Percentiles rank a stretch among this genome's conserved stretches.
These are phyloP conservation scores for Pelargonium nanum DNA, from an alignment of 345 rosid species.

Conservation along the genomic window DNA sequence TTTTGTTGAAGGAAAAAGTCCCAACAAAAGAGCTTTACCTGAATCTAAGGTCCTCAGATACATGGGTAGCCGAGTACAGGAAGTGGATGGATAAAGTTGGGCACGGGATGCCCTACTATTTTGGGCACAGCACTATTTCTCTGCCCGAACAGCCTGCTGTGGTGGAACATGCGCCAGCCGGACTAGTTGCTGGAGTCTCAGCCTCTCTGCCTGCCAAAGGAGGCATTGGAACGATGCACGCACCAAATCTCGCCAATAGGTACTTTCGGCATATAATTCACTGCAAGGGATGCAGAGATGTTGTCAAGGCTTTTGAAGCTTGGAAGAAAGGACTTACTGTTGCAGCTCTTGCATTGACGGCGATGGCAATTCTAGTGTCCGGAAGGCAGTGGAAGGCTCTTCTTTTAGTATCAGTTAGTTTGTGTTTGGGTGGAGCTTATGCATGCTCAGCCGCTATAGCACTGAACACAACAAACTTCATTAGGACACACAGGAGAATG, in stretches of 20 bases:
- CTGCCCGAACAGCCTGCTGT: constrained; percentile 65
- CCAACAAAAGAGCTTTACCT: constrained; percentile 77
- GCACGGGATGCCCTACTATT: constrained; percentile 94
- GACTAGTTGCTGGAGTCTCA: constrained; percentile 57
- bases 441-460: constrained; percentile 50
- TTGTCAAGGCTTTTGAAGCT: constrained; percentile 37
- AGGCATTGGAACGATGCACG: constrained; percentile 57
- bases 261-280: constrained; percentile 82
- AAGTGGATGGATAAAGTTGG: constrained; percentile 98
- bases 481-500: constrained; percentile 75
- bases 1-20: constrained; percentile 64
- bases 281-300: constrained; percentile 68
- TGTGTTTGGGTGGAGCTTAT: constrained; percentile 51
- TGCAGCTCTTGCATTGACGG: constrained; percentile 31
- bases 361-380: constrained; percentile 55
- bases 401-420: constrained; percentile 41
- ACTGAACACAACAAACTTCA: constrained; percentile 77
- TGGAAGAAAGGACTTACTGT: constrained; percentile 57
- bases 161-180: constrained; percentile 87
- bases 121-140: constrained; percentile 64
- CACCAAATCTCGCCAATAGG: constrained; percentile 70
- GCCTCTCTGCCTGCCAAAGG: constrained; percentile 81
- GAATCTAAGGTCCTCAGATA: constrained; percentile 68
- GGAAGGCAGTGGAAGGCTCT: constrained; percentile 66
- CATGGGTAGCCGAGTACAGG: constrained; percentile 86